Evolutionary conservation across 352 stramenopile species (phyloP), one percentile per base, ranked within the genome.

Genomic region (Phytophthora ohioensis): DNA sequence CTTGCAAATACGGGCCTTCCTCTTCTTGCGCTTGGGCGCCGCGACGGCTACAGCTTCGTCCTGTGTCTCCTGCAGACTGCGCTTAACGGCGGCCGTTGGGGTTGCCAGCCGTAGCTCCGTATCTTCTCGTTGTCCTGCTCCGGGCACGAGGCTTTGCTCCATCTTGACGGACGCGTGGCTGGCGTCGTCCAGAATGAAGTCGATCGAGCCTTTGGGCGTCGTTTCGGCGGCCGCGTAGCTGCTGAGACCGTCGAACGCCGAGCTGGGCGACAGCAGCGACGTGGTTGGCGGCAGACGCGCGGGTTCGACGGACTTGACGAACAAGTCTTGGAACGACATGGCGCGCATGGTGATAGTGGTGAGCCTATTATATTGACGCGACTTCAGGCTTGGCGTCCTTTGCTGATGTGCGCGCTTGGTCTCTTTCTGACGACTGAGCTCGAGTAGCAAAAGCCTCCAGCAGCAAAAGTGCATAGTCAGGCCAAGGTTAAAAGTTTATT

Each of bases 1-100:
- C 56, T 80, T 86, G 59, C 82, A 90, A 8, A 85, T 80, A 43
- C 82, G 82, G 12, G 73, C 78, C 51, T 85, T 82, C 31, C 64
- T 61, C 46, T 78, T 82, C 58, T 85, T 82, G 46, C 57, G 56
- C 43, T 78, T 77, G n/a, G 54, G 67, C 45, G 35, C 53, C 45
- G 71, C 4, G 31, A 38, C 30, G 30, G 54, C 36, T 1, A 42
- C 32, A 27, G 51, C 42, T 8, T 57, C 21, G n/a, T n/a, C 21
- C 10, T 49, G 35, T 4, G 34, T 36, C 31, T 76, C 52, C 12
- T 69, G 56, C 21, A 53, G 17, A 11, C 61, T 13, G 27, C 57
- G 56, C 17, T 67, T 66, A 27, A 27, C 15, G 3, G 39, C 38
- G 3, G 41, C 15, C 1, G 64, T 71, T 13, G 64, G 64, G 58